Evolutionary conservation across 768 basidiomycete genomes (phyloP), one percentile per base, ranked within the genome.

Genomic region (Mrakia hoshinonis): DNA sequence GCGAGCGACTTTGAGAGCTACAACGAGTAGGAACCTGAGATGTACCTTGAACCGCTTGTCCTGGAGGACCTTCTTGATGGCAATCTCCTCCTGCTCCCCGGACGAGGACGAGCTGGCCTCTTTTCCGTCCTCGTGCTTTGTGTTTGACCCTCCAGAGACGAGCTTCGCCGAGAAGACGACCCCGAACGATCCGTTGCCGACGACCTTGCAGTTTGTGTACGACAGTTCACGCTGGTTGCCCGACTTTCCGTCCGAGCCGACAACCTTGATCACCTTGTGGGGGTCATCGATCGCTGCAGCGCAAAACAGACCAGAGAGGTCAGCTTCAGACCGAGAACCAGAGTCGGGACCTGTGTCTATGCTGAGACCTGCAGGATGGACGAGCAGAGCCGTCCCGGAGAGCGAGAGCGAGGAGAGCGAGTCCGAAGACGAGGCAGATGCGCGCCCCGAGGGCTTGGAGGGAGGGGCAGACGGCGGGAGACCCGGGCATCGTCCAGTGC

Each of bases 31-130:
- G 31, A 60, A 46, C 15, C 43, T 7, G 20, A 47, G 20, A 82
- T 85, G 74, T 73, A 94, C 95, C 91, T 99, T 99, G 89, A 99
- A 99, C 76, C 96, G 87, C 85, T 99, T 99, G 83, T 99, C 96
- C 84, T 99, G 96, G 74, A 99, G 82, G 64, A 99, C 96, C 84
- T 97, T 98, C 91, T 99, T 99, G 85, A 99, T 99, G 63, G 96
- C 96, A 78, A 99, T 96, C 60, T 69, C 68, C 46, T 69, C 68
- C 29, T 69, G 58, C 24, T 29, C 58, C 34, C 61, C 47, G 3
- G n/a, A 46, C 60, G 39, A 24, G 22, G n/a, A 22, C 49, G 36
- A 26, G 10, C 69, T 48, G 29, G 15, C 20, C 61, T 63, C 49
- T 15, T 43, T 43, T 6, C 43, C 43, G 43, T 39, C 46, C 48